Evolutionary conservation across 108 stramenopile genomes (phyloP).

Genomic region (Stephanodiscus triporus): DNA sequence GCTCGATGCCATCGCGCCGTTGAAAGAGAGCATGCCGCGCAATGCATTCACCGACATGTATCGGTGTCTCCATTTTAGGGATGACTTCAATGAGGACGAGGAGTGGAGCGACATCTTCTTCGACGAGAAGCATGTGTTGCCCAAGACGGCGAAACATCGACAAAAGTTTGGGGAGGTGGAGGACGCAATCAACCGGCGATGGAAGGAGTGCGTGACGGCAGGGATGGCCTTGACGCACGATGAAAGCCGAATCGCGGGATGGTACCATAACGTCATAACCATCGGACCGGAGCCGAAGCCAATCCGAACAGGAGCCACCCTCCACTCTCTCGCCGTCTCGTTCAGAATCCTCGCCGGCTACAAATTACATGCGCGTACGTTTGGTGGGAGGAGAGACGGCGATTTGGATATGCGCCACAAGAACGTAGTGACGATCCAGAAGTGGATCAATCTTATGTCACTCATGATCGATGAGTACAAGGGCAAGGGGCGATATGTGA

Average conservation of each 20-base stretch:
- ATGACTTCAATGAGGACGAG: slow-evolving; percentile 11
- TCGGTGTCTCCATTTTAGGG: slow-evolving; percentile 15
- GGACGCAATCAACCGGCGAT: background rate
- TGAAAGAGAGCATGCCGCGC: background rate
- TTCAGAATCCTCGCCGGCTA: slow-evolving; percentile 5
- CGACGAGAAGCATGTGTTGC: slow-evolving; percentile 7
- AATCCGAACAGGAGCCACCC: slow-evolving; percentile 22
- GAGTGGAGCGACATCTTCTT: slow-evolving; percentile 1
- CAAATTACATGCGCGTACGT: slow-evolving; percentile 13
- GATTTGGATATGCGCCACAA: background rate
- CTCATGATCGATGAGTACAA: too few species aligned
- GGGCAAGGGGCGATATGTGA: too few species aligned
- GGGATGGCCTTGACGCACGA: slow-evolving; percentile 12
- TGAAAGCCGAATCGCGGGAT: slow-evolving; percentile 22
- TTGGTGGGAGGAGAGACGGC: slow-evolving; percentile 14
- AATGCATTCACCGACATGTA: slow-evolving; percentile 16
- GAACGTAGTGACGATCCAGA: slow-evolving; percentile 8
- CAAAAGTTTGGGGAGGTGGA: slow-evolving; percentile 4
- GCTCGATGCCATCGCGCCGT: background rate
- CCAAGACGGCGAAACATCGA: slow-evolving; percentile 5
- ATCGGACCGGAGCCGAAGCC: slow-evolving; percentile 29
- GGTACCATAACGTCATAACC: slow-evolving; percentile 11
- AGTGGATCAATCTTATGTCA: slow-evolving; percentile 16
- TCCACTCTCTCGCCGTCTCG: slow-evolving; percentile 20
- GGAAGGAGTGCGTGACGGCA: slow-evolving; percentile 1